These are phyloP conservation scores for Lagenidium giganteum DNA, from an alignment of 352 stramenopile species.

Conservation along the genomic window DNA sequence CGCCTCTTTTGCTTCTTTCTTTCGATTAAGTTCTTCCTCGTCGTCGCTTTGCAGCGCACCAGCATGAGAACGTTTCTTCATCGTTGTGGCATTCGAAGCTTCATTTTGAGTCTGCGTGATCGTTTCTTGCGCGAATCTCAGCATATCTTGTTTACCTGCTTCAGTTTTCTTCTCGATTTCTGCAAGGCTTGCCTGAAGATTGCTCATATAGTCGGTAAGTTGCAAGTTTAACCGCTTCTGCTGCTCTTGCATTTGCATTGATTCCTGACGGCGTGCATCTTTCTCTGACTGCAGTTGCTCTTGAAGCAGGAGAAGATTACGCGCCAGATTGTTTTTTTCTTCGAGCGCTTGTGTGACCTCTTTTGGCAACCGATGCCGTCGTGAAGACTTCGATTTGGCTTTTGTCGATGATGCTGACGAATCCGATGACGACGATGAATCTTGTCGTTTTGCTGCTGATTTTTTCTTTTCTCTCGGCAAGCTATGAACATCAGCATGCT, in stretches of 20 bases:
- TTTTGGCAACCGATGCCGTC: constrained; percentile 19
- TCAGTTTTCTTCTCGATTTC: constrained; percentile 72
- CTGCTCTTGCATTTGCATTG: constrained; percentile 35
- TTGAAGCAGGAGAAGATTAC: constrained; percentile 53
- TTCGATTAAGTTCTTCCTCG: constrained; percentile 8
- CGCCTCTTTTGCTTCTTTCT: background rate
- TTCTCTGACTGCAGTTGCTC: constrained; percentile 48
- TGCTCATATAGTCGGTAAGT: constrained; percentile 53
- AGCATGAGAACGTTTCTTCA: constrained; percentile 22
- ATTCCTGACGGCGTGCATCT: constrained; percentile 33
- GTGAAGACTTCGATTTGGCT: background rate
- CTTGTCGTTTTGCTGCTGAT: constrained; percentile 21
- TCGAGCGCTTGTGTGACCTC: constrained; percentile 42
- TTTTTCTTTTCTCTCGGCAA: constrained; percentile 13
- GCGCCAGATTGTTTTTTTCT: constrained; percentile 51
- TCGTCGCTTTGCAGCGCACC: constrained; percentile 51
- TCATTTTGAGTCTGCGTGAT: constrained; percentile 38
- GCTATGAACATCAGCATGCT: constrained; percentile 43
- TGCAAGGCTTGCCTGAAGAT: constrained; percentile 43
- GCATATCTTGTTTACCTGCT: constrained; percentile 52
- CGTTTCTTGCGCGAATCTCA: constrained; percentile 53
- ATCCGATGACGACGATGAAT: constrained; percentile 4
- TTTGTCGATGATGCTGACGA: constrained; percentile 4
- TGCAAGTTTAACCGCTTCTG: constrained; percentile 45
- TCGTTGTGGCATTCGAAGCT: constrained; percentile 16